Base-by-base conservation (phyloP, 306 rosid genomes). In the Acacia acuminata region DNA sequence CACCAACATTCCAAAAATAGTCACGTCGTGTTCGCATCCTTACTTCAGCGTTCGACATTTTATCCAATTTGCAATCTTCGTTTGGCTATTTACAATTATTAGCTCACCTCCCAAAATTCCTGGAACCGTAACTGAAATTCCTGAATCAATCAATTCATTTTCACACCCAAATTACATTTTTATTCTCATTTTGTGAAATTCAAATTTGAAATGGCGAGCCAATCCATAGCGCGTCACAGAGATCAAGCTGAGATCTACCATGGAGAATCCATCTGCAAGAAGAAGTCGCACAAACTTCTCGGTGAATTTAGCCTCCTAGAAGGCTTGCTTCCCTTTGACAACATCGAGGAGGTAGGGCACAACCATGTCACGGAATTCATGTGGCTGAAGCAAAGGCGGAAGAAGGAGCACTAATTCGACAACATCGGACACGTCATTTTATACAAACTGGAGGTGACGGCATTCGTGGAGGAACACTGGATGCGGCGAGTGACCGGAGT, bases 181-280 rank as follows among this genome's bases (percentile, higher is more conserved):
- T 4, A 3, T 58, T 64, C 0, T 64, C 69, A 30, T 34, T 13
- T 6, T 64, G 40, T 42, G 17, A 24, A 9, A 16, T 50, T 50
- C 16, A 30, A 14, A 27, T 63, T 27, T 20, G 17, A 68, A 71
- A 87, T 89, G 94, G 47, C 79, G 4, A 63, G 69, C 38, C 81
- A 79, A 45, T 82, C 73, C 64, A 85, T 91, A 67, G 83, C 79
- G 10, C 83, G 73, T 13, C 90, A 81, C 83, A 84, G 80, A 40
- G n/a, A n/a, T n/a, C n/a, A n/a, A n/a, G n/a, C n/a, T n/a, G 92
- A 89, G 87, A 79, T 93, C 82, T 84, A 66, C 82, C 48, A 82
- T 2, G 96, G 96, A 20, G 91, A 91, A 55, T 87, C 80, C 3
- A 5, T 84, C 38, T 93, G 96, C 92, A 84, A 36, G 80, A 87